Base-by-base conservation (phyloP, 2,329 filamentous ascomycete genomes). In the Neopestalotiopsis sp. region DNA sequence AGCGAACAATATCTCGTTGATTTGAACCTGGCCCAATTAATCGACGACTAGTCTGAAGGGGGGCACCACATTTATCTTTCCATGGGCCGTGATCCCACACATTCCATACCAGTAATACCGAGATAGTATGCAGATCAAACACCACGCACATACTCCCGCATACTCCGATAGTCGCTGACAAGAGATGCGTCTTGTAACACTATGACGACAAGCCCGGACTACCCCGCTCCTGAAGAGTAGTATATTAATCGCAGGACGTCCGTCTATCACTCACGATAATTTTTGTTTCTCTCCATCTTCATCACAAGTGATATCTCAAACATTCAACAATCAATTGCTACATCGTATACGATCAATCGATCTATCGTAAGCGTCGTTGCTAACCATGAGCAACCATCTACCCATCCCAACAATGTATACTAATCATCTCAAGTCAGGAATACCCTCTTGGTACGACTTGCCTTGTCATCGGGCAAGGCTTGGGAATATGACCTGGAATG, bases 401-500 rank as follows among this genome's bases (percentile, higher is more conserved):
- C 13, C 30, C 17, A 20, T 10, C 7, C 24, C 10, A 57, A n/a
- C 49, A n/a, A 28, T 57, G 63, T 34, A 49, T 67, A 60, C 65
- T 67, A 28, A 67, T 30, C 65, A 49, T 59, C 40, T n/a, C 32
- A 14, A 32, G n/a, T n/a, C 32, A 60, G 65, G 38, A 66, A 45
- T 42, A 20, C 42, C 17, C n/a, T 52, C 28, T 20, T 56, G 68
- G 68, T 69, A 69, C 68, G 68, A 57, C 65, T 62, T 56, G 66
- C 52, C 45, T 65, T 65, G 65, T 64, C 20, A 20, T 13, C 59
- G 66, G 24, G 65, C 59, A 61, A 34, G 49, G 45, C 45, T 52
- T 68, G 60, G 68, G 66, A 65, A 63, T 20, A 68, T 69, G 68
- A 30, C 68, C 68, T 66, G 52, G 30, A 61, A 66, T 56, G 66